These are phyloP conservation scores for Solanum peruvianum DNA, from an alignment of 257 asterid species.

Conservation along the genomic window DNA sequence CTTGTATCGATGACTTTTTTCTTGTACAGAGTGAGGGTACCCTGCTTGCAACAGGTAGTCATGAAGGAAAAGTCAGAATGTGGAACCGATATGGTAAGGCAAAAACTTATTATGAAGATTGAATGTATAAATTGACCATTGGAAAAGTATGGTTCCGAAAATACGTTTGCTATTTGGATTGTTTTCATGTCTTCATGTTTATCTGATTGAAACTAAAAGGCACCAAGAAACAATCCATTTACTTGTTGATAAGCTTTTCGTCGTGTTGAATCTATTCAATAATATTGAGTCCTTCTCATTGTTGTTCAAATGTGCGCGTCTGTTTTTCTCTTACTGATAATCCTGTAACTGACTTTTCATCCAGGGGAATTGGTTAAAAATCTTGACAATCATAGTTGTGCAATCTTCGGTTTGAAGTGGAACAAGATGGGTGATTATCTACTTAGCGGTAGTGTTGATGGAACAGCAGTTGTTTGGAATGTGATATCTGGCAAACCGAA, in stretches of 20 bases:
- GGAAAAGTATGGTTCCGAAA: background rate
- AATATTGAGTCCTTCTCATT: background rate
- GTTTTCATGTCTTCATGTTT: background rate
- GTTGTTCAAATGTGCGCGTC: background rate
- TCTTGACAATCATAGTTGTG: conserved; percentile 75
- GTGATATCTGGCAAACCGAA: conserved; percentile 75
- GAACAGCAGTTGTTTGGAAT: conserved; percentile 92
- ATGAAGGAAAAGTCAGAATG: conserved; percentile 93
- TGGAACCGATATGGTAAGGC: conserved; percentile 79
- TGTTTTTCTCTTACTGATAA: background rate
- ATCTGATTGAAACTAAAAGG: background rate
- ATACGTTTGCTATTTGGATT: background rate
- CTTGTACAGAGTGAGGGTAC: conserved; percentile 67
- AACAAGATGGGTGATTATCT: conserved; percentile 91
- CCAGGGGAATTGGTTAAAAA: conserved; percentile 77
- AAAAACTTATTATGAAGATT: background rate
- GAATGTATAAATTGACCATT: background rate
- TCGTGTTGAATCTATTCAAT: background rate
- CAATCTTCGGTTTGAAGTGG: conserved; percentile 94
- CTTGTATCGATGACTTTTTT: background rate
- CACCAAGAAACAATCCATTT: background rate
- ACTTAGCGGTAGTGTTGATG: conserved; percentile 91
- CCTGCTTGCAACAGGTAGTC: conserved; percentile 88
- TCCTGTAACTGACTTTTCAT: conserved; percentile 8
- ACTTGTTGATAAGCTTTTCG: background rate